These are phyloP conservation scores for Cymbidium sinense DNA, from an alignment of 106 monocot genomes.

Conservation along the genomic window DNA sequence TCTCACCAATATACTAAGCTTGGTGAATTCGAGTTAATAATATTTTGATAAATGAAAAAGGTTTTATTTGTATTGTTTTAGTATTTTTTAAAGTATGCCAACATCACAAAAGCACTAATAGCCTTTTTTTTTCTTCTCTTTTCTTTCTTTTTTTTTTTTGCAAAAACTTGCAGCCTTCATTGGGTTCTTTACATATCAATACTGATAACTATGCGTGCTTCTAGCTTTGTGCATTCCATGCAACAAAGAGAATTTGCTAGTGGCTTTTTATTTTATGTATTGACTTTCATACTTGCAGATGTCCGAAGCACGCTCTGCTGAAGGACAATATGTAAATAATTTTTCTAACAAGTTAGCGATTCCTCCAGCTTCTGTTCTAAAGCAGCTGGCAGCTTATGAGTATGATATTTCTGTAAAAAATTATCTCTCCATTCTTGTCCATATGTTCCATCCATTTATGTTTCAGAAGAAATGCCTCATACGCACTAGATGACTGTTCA, in stretches of 20 bases:
- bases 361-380: constrained; percentile 43
- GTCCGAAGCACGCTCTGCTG: constrained; percentile 9
- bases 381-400: constrained; percentile 58
- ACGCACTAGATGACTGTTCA: background rate
- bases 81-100: background rate
- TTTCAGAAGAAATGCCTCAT: background rate
- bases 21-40: background rate
- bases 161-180: background rate
- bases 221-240: background rate
- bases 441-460: background rate
- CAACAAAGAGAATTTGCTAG: background rate
- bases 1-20: background rate
- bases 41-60: background rate
- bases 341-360: constrained; percentile 14
- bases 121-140: background rate
- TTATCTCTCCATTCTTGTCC: background rate
- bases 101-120: background rate
- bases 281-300: constrained; percentile 17
- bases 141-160: background rate
- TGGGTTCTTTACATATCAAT: background rate
- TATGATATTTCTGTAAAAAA: constrained; percentile 20
- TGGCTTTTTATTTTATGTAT: background rate
- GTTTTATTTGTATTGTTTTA: background rate
- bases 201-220: background rate
- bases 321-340: constrained; percentile 16